Evolutionary conservation across 108 stramenopile genomes (phyloP).

Genomic region (Cylindrotheca fusiformis): DNA sequence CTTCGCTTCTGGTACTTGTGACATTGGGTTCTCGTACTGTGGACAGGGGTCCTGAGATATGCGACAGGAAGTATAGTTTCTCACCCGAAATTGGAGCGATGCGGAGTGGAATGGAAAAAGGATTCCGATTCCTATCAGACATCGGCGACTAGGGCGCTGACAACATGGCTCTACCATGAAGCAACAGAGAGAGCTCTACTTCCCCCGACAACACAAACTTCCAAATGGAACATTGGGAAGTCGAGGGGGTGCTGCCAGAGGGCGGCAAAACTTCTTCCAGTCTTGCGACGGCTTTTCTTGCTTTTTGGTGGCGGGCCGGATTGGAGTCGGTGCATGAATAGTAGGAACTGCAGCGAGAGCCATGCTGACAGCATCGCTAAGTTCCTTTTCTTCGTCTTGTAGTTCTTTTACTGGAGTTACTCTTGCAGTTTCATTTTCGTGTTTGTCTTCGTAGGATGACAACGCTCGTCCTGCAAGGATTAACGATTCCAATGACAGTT

Average conservation of each 20-base stretch:
- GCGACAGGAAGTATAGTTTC: no score
- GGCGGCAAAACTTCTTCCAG: neutral
- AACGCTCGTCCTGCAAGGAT: neutral
- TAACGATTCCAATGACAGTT: neutral
- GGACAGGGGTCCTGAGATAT: no score
- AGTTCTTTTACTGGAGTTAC: neutral
- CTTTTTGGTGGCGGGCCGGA: neutral
- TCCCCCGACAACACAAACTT: neutral
- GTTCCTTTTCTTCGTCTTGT: neutral
- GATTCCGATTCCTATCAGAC: no score
- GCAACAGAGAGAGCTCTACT: neutral
- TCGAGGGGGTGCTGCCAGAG: neutral
- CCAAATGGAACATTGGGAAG: neutral
- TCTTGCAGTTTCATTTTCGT: neutral
- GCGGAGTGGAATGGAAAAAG: no score
- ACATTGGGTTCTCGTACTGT: no score
- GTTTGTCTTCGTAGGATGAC: neutral
- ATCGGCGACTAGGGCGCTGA: no score
- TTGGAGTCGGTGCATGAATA: no score
- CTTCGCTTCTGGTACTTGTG: no score
- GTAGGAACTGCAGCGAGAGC: neutral
- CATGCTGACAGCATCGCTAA: neutral
- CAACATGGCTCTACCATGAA: no score
- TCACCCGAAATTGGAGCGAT: no score
- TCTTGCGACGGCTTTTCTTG: neutral